A percentile compares a stretch with the other conserved stretches of the same genome.
Conservation (phyloP, 352 stramenopile genomes). For the Pythium periplocum region DNA sequence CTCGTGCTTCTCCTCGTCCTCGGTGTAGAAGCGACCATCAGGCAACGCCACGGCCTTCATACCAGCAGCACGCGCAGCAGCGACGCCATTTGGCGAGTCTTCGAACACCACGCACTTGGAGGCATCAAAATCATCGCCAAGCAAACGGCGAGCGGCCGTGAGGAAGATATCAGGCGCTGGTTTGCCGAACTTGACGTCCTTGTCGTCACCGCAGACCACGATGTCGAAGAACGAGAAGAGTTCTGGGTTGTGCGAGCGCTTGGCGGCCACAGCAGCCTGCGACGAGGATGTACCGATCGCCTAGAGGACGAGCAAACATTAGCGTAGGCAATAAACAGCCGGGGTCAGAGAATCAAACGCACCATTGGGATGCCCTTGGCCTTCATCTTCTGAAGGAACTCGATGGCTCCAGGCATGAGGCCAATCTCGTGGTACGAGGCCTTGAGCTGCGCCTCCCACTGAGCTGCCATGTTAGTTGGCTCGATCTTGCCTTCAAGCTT, state of each 20-base stretch:
- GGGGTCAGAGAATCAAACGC: background rate
- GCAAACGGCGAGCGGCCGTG: conserved; percentile 48
- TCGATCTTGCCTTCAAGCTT: conserved; percentile 32
- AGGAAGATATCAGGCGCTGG: conserved; percentile 81
- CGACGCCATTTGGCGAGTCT: conserved; percentile 66
- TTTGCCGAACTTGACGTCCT: conserved; percentile 59
- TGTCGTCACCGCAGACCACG: conserved; percentile 76
- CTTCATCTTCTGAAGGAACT: conserved; percentile 41
- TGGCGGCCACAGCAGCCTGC: conserved; percentile 51
- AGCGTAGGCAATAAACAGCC: too few relatives aligned
- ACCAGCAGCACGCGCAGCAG: conserved; percentile 46
- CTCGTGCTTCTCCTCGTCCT: conserved; percentile 29
- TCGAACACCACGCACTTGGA: conserved; percentile 72
- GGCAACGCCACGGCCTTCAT: conserved; percentile 78
- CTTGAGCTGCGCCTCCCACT: conserved; percentile 59
- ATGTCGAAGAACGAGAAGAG: conserved; percentile 74
- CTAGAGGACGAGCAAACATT: conserved; percentile 4
- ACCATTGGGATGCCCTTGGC: conserved; percentile 45
- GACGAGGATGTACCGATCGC: conserved; percentile 74
- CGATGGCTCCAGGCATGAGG: conserved; percentile 46
- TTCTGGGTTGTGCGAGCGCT: conserved; percentile 59
- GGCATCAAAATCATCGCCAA: conserved; percentile 29
- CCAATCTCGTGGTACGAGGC: conserved; percentile 48
- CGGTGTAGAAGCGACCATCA: conserved; percentile 58
- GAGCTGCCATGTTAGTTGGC: conserved; percentile 44